Evolutionary conservation across 75 land plant species (phyloP).

Genomic region (Picea glauca): DNA sequence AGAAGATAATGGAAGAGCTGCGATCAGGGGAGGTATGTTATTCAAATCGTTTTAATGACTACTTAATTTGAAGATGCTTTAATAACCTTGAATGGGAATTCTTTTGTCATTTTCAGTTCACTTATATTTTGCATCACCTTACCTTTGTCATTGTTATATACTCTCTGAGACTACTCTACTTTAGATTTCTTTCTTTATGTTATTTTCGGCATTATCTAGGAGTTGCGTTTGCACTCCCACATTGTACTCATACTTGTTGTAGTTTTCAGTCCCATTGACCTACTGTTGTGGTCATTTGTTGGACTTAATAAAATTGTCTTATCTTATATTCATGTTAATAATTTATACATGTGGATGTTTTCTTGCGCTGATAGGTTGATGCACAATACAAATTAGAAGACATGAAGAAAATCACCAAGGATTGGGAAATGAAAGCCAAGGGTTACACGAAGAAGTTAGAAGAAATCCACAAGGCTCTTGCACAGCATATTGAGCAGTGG

Average conservation of each 20-base stretch:
- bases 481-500: constrained; percentile 80
- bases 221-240: no score
- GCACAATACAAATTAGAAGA: constrained; percentile 78
- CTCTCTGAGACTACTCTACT: no score
- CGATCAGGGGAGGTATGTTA: constrained; percentile 72
- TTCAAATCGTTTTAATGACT: constrained; percentile 5
- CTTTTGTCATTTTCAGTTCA: not conserved
- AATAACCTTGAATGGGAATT: not conserved
- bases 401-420: constrained; percentile 53
- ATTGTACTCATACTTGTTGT: no score
- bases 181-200: no score
- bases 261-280: no score
- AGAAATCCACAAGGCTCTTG: constrained; percentile 46
- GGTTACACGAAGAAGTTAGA: constrained; percentile 61
- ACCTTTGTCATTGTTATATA: no score
- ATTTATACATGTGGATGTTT: not conserved
- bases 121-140: no score
- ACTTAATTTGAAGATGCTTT: not conserved
- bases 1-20: constrained; percentile 69
- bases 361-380: constrained; percentile 67
- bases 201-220: no score
- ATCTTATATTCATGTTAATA: no score
- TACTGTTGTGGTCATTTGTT: no score
- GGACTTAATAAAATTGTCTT: no score
- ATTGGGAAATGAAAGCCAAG: constrained; percentile 63